Percentiles rank a stretch among this genome's conserved stretches.
Conservation (phyloP, 768 basidiomycete species). For the Amanita inopinata region DNA sequence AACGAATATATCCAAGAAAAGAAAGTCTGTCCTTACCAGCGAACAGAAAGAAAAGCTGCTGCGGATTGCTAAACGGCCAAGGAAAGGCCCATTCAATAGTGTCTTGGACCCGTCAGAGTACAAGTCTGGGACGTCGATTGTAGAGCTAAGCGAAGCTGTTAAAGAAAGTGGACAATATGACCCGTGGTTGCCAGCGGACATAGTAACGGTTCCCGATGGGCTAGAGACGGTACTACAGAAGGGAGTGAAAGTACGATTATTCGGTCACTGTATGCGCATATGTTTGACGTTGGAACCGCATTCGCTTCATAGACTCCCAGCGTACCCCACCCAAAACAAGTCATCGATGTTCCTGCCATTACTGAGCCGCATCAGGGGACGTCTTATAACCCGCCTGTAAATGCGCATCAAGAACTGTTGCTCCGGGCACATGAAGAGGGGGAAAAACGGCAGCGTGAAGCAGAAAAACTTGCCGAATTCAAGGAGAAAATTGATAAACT, state of each 20-base stretch:
- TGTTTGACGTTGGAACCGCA: background rate
- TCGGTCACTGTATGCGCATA: background rate
- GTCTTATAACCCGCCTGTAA: conserved; percentile 81
- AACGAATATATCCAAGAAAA: conserved; percentile 25
- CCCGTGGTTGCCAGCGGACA: conserved; percentile 40
- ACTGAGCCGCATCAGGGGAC: conserved; percentile 69
- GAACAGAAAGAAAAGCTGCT: conserved; percentile 71
- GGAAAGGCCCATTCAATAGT: conserved; percentile 66
- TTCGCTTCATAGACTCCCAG: conserved; percentile 3
- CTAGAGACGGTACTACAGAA: conserved; percentile 32
- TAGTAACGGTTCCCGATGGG: conserved; percentile 25
- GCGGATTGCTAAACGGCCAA: conserved; percentile 62
- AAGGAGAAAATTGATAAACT: conserved; percentile 50
- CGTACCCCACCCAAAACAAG: conserved; percentile 13
- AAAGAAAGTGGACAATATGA: conserved; percentile 60
- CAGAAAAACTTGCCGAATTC: conserved; percentile 39
- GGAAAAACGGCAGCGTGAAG: conserved; percentile 42
- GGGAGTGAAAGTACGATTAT: conserved; percentile 40
- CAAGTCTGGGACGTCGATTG: conserved; percentile 51
- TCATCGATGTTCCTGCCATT: conserved; percentile 59
- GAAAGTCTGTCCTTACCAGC: conserved; percentile 37
- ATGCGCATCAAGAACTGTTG: conserved; percentile 65
- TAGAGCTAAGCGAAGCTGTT: conserved; percentile 61
- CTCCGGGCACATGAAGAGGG: conserved; percentile 59
- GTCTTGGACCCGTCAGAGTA: conserved; percentile 60